Percentiles rank a stretch among this genome's conserved stretches.
Evolutionary conservation across 2,329 filamentous ascomycete species (phyloP).

Genomic region (Akanthomyces muscarius): DNA sequence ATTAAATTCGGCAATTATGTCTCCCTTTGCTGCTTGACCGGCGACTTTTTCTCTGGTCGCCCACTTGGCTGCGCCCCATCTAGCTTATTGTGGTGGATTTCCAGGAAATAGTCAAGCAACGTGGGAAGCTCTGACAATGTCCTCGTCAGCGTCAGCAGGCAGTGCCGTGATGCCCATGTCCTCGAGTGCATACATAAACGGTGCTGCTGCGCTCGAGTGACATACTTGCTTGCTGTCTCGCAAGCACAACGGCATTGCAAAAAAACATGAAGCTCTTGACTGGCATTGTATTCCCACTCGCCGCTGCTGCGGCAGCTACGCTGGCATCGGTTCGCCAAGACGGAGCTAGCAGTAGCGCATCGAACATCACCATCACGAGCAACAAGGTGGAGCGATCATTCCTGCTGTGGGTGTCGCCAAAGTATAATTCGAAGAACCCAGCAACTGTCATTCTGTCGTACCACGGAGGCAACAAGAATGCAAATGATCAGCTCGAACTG

Average conservation of each 20-base stretch:
- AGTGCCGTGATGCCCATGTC: not conserved
- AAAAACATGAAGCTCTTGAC: not conserved
- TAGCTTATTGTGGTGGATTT: not conserved
- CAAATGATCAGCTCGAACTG: conserved; percentile 33
- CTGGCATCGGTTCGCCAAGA: not conserved
- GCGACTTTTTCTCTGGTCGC: too few relatives aligned
- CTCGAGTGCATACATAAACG: not conserved
- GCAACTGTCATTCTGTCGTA: conserved; percentile 42
- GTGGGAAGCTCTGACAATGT: too few relatives aligned
- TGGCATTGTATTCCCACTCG: not conserved
- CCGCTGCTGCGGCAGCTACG: not conserved
- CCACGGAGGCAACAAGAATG: conserved; percentile 37
- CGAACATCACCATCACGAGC: conserved; percentile 17
- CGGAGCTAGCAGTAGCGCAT: not conserved
- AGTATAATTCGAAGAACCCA: conserved; percentile 25
- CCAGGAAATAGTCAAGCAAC: not conserved
- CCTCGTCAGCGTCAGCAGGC: too few relatives aligned
- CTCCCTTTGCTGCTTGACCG: too few relatives aligned
- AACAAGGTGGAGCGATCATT: conserved; percentile 27
- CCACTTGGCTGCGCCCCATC: too few relatives aligned
- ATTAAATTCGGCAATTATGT: too few relatives aligned
- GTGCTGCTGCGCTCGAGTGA: not conserved
- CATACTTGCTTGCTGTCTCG: not conserved
- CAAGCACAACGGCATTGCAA: not conserved
- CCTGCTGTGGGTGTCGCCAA: conserved; percentile 33